A percentile compares a stretch with the other conserved stretches of the same genome.
Conservation (phyloP, 257 asterid genomes). For the Striga asiatica region DNA sequence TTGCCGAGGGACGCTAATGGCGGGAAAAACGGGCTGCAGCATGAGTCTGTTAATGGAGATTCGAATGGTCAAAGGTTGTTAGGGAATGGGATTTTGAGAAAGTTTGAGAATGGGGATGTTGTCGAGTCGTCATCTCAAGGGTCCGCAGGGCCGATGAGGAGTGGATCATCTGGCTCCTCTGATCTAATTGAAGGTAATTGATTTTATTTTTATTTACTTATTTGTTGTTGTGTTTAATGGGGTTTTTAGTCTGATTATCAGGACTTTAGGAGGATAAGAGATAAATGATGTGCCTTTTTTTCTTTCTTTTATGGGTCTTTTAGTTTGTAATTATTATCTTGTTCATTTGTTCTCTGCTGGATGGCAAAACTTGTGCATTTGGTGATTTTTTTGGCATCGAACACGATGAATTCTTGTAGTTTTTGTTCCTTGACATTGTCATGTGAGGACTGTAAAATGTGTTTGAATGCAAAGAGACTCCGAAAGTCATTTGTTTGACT, state of each 20-base stretch:
- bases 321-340: no score
- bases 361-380: no score
- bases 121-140: constrained; percentile 25
- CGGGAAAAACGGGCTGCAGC: constrained; percentile 1
- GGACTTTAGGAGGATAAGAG: no score
- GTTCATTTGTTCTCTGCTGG: no score
- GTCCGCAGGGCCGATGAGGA: constrained; percentile 37
- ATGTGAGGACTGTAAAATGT: no score
- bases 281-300: no score
- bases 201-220: neutral
- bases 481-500: no score
- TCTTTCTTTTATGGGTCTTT: no score
- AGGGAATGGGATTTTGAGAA: neutral
- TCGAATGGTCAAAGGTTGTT: constrained; percentile 4
- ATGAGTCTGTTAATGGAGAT: constrained; percentile 3
- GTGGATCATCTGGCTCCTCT: constrained; percentile 47
- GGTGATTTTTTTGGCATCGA: no score
- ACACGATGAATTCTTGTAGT: no score
- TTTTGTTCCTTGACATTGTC: no score
- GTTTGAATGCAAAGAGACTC: no score
- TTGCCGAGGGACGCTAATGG: constrained; percentile 27
- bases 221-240: neutral
- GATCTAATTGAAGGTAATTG: constrained; percentile 42
- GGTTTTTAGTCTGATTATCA: neutral
- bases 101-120: constrained; percentile 22